phyloP scores from a whole-genome alignment of 1,284 basidiomycete species.

The Kwoniella shivajii region DNA sequence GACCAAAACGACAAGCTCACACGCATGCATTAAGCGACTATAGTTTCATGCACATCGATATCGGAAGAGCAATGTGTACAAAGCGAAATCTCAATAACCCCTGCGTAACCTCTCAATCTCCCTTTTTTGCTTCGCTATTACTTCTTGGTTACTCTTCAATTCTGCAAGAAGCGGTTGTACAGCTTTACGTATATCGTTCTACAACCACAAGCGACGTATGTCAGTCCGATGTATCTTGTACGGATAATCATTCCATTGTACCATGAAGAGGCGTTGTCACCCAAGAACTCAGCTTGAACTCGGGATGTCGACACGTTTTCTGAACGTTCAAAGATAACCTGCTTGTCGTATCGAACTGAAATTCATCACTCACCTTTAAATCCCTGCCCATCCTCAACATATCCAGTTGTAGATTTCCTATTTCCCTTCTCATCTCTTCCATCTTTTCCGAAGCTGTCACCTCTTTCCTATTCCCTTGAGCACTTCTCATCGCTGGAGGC shows the following conservation, averaged over 20 bases:
- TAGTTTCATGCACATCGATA: background rate
- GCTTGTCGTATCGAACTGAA: background rate
- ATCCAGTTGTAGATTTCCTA: constrained; percentile 38
- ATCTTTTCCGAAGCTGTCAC: constrained; percentile 12
- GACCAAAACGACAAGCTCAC: too few species aligned
- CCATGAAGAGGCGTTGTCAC: too few species aligned
- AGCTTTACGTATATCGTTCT: constrained; percentile 38
- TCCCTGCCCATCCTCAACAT: constrained; percentile 40
- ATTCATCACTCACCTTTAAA: constrained; percentile 27
- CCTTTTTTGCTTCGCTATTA: constrained; percentile 33
- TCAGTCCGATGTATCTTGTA: too few species aligned
- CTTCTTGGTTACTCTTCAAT: constrained; percentile 24
- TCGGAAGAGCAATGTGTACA: background rate
- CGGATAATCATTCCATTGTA: too few species aligned
- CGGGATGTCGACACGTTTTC: too few species aligned
- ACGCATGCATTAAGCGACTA: too few species aligned
- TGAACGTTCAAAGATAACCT: too few species aligned
- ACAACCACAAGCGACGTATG: background rate
- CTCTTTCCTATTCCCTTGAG: background rate
- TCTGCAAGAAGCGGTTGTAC: constrained; percentile 31
- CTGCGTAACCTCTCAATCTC: constrained; percentile 40
- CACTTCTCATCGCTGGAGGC: background rate
- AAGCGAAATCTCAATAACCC: constrained; percentile 53
- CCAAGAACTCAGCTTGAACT: too few species aligned
- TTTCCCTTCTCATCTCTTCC: constrained; percentile 30